Percentiles rank a stretch among this genome's conserved stretches.
These are phyloP conservation scores for Verticillium dahliae DNA, from an alignment of 2,329 filamentous ascomycete species.

Conservation along the genomic window DNA sequence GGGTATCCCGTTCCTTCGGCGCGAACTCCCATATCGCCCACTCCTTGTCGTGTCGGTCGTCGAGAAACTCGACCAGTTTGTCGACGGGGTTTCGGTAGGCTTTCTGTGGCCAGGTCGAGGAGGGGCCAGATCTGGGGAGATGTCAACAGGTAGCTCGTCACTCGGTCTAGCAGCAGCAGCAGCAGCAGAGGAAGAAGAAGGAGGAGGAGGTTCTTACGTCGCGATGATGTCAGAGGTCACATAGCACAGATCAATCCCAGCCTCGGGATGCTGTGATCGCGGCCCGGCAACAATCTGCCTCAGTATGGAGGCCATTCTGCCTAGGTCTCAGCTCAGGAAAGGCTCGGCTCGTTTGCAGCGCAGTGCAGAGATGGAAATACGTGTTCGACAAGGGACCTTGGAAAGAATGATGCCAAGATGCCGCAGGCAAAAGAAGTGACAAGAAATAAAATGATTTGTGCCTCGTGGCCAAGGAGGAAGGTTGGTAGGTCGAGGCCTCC, in stretches of 20 bases:
- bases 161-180: background rate
- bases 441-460: background rate
- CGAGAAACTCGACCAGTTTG: conserved; percentile 79
- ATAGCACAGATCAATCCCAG: conserved; percentile 90
- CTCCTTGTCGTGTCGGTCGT: conserved; percentile 71
- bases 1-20: conserved; percentile 95
- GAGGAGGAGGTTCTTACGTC: conserved; percentile 35
- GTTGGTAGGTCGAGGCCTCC: background rate
- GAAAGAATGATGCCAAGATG: background rate
- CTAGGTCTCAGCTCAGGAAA: background rate
- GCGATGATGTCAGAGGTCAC: conserved; percentile 74
- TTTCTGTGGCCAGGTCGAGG: conserved; percentile 79
- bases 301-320: conserved; percentile 64
- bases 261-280: conserved; percentile 75
- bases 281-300: conserved; percentile 90
- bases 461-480: background rate
- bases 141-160: conserved; percentile 10
- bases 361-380: background rate
- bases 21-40: conserved; percentile 97
- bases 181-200: background rate
- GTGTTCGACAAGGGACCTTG: background rate
- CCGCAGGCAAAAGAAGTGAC: background rate
- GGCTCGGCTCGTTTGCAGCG: background rate
- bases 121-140: conserved; percentile 78
- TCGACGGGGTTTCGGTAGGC: conserved; percentile 93